These are phyloP conservation scores for Trypanosoma melophagium DNA, from an alignment of 208 protist genomes.

Conservation along the genomic window DNA sequence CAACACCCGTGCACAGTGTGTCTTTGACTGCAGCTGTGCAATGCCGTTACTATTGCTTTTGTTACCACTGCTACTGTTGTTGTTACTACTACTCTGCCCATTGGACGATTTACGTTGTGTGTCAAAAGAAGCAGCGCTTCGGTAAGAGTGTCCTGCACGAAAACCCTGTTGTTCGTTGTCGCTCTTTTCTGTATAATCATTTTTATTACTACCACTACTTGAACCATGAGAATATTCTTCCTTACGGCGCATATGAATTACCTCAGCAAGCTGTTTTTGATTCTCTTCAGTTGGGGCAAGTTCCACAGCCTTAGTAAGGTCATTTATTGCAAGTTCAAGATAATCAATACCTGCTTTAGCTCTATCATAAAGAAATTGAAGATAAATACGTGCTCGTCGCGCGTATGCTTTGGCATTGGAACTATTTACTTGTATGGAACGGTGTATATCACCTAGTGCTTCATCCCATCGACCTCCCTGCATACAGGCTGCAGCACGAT, in stretches of 20 bases:
- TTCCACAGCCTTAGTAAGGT: constrained; percentile 48
- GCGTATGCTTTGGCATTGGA: constrained; percentile 62
- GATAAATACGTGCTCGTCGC: constrained; percentile 57
- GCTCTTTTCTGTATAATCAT: too few species aligned
- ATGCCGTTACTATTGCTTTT: neutral
- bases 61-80: constrained; percentile 4
- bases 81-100: constrained; percentile 1
- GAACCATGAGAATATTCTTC: constrained; percentile 5
- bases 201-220: neutral
- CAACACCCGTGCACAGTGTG: constrained; percentile 3
- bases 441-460: constrained; percentile 50
- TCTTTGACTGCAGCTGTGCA: neutral
- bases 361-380: constrained; percentile 41
- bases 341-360: constrained; percentile 26
- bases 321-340: constrained; percentile 54
- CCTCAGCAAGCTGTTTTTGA: constrained; percentile 31
- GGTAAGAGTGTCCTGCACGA: too few species aligned
- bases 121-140: too few species aligned
- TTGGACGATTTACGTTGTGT: too few species aligned
- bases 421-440: constrained; percentile 44
- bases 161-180: too few species aligned
- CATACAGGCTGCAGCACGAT: constrained; percentile 80
- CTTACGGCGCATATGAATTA: constrained; percentile 23
- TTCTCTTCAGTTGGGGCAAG: constrained; percentile 40
- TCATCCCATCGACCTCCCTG: constrained; percentile 60